phyloP scores from a whole-genome alignment of 768 basidiomycete genomes.

The Pleurotus giganteus region DNA sequence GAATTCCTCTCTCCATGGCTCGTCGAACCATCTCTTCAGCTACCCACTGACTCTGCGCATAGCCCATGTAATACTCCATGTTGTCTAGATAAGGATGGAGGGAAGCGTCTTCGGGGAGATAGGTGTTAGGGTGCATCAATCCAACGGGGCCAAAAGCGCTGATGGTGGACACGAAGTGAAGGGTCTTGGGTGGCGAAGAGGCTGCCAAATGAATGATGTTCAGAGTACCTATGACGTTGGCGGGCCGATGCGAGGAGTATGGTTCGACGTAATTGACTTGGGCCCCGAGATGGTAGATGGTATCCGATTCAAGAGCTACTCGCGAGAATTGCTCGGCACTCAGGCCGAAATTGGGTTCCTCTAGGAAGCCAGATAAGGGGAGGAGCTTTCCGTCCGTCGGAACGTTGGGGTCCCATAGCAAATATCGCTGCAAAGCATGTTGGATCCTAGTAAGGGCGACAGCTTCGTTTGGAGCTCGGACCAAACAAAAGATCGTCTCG shows the following conservation, averaged over 20 bases:
- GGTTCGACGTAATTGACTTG: constrained; percentile 10
- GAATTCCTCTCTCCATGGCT: not conserved
- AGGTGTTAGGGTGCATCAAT: not conserved
- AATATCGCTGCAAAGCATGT: not conserved
- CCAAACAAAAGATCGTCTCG: not conserved
- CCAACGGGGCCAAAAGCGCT: constrained; percentile 4
- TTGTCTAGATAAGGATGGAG: constrained; percentile 1
- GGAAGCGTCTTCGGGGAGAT: constrained; percentile 1
- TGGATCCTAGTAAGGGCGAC: not conserved
- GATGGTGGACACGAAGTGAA: constrained; percentile 9
- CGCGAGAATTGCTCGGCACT: not conserved
- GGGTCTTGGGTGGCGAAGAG: not conserved
- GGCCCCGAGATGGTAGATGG: constrained; percentile 9
- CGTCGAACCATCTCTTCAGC: constrained; percentile 7
- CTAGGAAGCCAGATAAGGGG: not conserved
- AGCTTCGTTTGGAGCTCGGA: not conserved
- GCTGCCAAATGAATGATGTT: not conserved
- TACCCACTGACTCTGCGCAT: constrained; percentile 10
- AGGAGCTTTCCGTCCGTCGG: not conserved
- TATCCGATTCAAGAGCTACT: not conserved
- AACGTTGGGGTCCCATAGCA: not conserved
- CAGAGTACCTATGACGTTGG: constrained; percentile 7
- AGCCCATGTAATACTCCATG: constrained; percentile 1
- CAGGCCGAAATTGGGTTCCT: not conserved
- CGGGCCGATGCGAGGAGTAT: constrained; percentile 7